Evolutionary conservation across 345 rosid species (phyloP).

Genomic region (Rhodamnia rubescens): DNA sequence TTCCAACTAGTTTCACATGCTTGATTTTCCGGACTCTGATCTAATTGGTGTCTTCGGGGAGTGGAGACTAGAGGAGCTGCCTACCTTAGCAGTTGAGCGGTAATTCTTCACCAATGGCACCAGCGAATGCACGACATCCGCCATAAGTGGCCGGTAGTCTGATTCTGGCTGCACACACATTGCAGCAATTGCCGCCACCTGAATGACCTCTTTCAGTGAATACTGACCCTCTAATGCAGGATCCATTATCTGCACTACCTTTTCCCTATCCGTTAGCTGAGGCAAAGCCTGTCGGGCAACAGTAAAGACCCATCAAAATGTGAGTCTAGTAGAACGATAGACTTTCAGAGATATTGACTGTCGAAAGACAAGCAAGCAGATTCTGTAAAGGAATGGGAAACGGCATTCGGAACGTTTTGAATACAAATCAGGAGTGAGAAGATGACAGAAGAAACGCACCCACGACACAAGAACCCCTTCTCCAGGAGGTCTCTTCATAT

Average conservation of each 20-base stretch:
- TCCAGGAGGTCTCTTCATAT: slow-evolving; percentile 68
- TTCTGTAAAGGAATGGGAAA: neutral
- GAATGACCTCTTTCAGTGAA: slow-evolving; percentile 72
- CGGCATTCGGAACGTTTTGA: neutral
- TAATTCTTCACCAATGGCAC: slow-evolving; percentile 66
- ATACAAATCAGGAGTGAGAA: neutral
- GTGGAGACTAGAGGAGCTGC: slow-evolving; percentile 42
- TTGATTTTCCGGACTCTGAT: slow-evolving; percentile 22
- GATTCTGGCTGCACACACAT: slow-evolving; percentile 93
- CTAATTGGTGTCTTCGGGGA: slow-evolving; percentile 21
- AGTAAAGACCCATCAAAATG: neutral
- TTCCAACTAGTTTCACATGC: slow-evolving; percentile 6
- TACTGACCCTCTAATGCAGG: slow-evolving; percentile 72
- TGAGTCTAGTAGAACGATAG: neutral
- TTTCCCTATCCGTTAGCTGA: slow-evolving; percentile 62
- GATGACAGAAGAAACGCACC: slow-evolving; percentile 21
- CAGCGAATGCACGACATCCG: slow-evolving; percentile 84
- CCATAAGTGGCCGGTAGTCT: slow-evolving; percentile 91
- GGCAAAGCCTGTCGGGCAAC: slow-evolving; percentile 48
- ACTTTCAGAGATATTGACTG: neutral
- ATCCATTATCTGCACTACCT: slow-evolving; percentile 82
- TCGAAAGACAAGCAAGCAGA: neutral
- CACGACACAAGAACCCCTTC: slow-evolving; percentile 85
- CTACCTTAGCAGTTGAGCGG: slow-evolving; percentile 38
- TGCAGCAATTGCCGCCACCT: slow-evolving; percentile 92